Base-by-base conservation (phyloP, 106 monocot genomes). In the Dactylorhiza incarnata region DNA sequence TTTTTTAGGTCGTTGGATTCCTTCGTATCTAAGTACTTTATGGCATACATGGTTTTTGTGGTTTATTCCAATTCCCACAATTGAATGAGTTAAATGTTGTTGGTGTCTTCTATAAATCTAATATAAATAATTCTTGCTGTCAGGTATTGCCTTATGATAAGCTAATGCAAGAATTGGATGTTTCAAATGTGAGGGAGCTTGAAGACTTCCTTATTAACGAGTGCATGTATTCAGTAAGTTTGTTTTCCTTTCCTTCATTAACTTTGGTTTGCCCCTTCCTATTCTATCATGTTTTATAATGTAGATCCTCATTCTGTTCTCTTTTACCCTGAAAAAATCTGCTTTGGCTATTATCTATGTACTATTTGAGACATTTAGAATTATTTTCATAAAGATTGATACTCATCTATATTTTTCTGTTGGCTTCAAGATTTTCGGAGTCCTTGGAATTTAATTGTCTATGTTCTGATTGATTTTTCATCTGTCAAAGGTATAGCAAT, bases 141-240 rank as follows among this genome's bases (percentile, higher is more conserved):
- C 82, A 97, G 97, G 80, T 89, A 80, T 79, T 97, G 67, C 86
- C 90, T 67, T 97, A 94, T 79, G 87, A 91, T 85, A 83, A 94
- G 49, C 76, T 97, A 44, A 94, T 97, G 97, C 84, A 76, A 76
- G 91, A 97, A 81, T 74, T 97, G 49, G 94, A 97, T 78, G 87
- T 97, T 79, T 91, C 91, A 68, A 97, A 97, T 89, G 97, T 97
- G 76, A 87, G 97, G 71, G 97, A 97, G 74, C 94, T 97, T 75
- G 97, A 97, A 80, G 97, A 97, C 68, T 97, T 97, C 82, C 94
- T 97, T 47, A 97, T 97, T 73, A 96, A 96, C 78, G 97, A 97
- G 73, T 97, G 97, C 83, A 97, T 97, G 91, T 94, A 97, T 88
- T 82, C 85, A 59, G 97, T 97, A 76, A 85, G 12, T 59, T 49